Evolutionary conservation across 352 stramenopile species (phyloP).

Genomic region (Globisporangium rhizosaccharum): DNA sequence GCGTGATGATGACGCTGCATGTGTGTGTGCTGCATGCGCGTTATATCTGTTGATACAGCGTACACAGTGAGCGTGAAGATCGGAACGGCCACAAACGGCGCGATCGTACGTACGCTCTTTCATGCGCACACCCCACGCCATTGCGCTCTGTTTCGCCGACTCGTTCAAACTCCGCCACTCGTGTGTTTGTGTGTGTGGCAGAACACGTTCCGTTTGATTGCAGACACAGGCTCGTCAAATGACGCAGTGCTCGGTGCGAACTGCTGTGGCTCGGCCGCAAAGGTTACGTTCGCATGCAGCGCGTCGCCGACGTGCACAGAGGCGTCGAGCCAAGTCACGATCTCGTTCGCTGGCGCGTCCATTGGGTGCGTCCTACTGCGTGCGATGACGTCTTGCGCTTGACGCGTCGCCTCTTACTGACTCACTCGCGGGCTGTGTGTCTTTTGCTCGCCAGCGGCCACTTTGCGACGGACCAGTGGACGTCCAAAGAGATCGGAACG

Average conservation of each 20-base stretch:
- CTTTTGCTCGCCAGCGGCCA: conserved; percentile 30
- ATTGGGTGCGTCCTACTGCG: conserved; percentile 37
- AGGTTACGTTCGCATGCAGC: conserved; percentile 58
- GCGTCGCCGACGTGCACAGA: conserved; percentile 56
- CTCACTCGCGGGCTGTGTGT: neutral
- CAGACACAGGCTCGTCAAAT: conserved; percentile 83
- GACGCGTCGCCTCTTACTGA: neutral
- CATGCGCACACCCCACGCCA: neutral
- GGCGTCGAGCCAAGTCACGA: conserved; percentile 18
- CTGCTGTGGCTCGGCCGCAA: conserved; percentile 46
- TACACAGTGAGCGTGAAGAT: conserved; percentile 29
- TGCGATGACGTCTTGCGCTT: neutral
- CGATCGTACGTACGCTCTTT: conserved; percentile 8
- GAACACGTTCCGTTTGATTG: conserved; percentile 75
- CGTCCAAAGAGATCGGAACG: conserved; percentile 40
- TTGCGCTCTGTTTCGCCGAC: neutral
- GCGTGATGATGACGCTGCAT: neutral
- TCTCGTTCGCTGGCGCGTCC: conserved; percentile 56
- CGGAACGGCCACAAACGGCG: conserved; percentile 15
- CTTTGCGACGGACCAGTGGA: conserved; percentile 68
- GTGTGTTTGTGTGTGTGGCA: conserved; percentile 9
- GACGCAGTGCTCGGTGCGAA: conserved; percentile 53
- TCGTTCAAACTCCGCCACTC: neutral
- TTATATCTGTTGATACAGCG: conserved; percentile 14
- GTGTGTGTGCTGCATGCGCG: neutral